These are phyloP conservation scores for Trichoderma aggressivum DNA, from an alignment of 2,329 filamentous ascomycete species.

Conservation along the genomic window DNA sequence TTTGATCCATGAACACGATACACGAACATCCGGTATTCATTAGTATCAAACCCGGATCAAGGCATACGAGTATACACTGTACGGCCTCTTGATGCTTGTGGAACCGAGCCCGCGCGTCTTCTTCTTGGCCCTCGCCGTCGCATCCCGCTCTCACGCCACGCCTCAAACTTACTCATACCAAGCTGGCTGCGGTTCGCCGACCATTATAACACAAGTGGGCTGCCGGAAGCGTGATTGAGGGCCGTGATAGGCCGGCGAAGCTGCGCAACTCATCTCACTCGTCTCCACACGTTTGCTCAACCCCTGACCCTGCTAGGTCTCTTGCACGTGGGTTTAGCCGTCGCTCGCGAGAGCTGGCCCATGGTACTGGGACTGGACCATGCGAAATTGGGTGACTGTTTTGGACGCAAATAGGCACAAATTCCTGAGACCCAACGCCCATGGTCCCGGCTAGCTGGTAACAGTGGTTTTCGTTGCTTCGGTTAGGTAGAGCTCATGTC, in stretches of 20 bases:
- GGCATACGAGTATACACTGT: neutral
- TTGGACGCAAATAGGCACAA: neutral
- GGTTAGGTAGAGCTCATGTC: too few relatives aligned
- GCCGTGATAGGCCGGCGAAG: neutral
- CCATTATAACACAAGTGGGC: neutral
- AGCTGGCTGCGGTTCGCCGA: neutral
- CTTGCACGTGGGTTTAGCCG: conserved; percentile 3
- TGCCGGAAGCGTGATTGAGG: neutral
- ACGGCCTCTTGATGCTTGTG: neutral
- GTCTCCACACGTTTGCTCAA: neutral
- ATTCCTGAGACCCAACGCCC: neutral
- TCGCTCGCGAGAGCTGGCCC: neutral
- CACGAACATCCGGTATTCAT: neutral
- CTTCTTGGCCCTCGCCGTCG: neutral
- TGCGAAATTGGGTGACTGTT: neutral
- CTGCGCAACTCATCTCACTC: neutral
- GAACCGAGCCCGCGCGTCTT: neutral
- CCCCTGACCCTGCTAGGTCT: neutral
- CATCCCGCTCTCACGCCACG: conserved; percentile 1
- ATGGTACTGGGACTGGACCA: conserved; percentile 4
- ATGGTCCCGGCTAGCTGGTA: neutral
- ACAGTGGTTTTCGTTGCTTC: neutral
- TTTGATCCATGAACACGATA: neutral
- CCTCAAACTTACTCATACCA: neutral
- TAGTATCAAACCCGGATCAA: neutral